Base-by-base conservation (phyloP, 164 flowering plant species). In the Macadamia integrifolia region DNA sequence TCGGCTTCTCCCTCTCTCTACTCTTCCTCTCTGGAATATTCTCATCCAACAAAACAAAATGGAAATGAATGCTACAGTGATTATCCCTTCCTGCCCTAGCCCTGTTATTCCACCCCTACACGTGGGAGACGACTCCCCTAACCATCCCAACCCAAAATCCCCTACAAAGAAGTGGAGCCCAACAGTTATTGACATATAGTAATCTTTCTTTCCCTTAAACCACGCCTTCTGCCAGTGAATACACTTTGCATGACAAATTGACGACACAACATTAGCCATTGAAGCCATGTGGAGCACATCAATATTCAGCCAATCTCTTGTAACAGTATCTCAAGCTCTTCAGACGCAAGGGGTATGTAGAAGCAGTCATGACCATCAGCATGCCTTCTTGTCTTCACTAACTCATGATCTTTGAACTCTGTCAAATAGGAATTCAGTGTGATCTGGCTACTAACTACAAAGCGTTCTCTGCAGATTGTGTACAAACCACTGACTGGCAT, bases 351-450 rank as follows among this genome's bases (percentile, higher is more conserved):
- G 71, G 99, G 97, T 55, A 94, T 87, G 76, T 79, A 81, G 60
- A 88, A 77, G 79, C 98, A 90, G 63, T 92, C 97, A 73, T 89
- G 93, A 13, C 97, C 99, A 76, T 94, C 97, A 23, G 84, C 72
- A 70, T 85, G 76, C 74, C 88, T 86, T 75, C 87, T 80, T 52
- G 83, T 89, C 84, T 90, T 94, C 40, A 94, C 86, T 79, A 94
- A 64, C 65, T 90, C 98, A 59, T 92, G 99, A 78, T 94, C 99
- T 78, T 86, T 90, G 73, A 94, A 94, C 75, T 94, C 99, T 31
- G 96, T 94, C 82, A 94, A 80, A 71, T 94, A 96, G 49, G 99
- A 87, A 76, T 90, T 92, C 67, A 94, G 69, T 46, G 81, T 79
- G 43, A 79, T 66, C 66, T 76, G 79, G 64, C 81, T 71, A 65